These are phyloP conservation scores for Austroboletus rostrupii DNA, from an alignment of 1,284 basidiomycete species.

Conservation along the genomic window DNA sequence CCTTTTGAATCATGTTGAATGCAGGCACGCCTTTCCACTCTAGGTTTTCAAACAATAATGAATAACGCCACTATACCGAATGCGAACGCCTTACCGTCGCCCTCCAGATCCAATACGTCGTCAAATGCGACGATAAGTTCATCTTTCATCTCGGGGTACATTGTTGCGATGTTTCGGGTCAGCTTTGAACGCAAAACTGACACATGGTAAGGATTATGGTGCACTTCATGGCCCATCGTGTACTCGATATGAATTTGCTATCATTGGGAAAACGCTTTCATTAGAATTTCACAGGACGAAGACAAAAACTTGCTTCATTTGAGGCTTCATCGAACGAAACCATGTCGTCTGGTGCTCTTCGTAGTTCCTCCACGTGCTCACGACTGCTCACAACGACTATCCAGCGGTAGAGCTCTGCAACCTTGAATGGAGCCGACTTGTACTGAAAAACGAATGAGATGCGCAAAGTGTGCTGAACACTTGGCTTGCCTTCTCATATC, in stretches of 20 bases:
- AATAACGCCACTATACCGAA: background rate
- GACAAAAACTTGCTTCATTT: constrained; percentile 29
- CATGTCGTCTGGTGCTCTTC: constrained; percentile 35
- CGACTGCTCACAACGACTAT: constrained; percentile 35
- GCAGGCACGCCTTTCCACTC: constrained; percentile 30
- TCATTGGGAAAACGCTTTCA: background rate
- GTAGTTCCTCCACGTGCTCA: constrained; percentile 40
- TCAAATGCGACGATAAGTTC: constrained; percentile 32
- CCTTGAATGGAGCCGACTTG: constrained; percentile 36
- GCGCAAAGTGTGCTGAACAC: background rate
- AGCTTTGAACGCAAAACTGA: constrained; percentile 25
- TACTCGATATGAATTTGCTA: constrained; percentile 23
- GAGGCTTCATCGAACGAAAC: constrained; percentile 35
- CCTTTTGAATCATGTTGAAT: constrained; percentile 13
- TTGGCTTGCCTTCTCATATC: constrained; percentile 9
- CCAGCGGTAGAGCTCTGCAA: constrained; percentile 39
- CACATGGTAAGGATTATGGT: constrained; percentile 28
- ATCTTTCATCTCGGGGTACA: constrained; percentile 29
- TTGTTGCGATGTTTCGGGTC: constrained; percentile 27
- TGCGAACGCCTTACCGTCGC: constrained; percentile 10
- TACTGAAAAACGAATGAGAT: background rate
- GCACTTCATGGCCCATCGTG: constrained; percentile 25
- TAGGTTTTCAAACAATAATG: constrained; percentile 7
- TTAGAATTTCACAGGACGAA: background rate
- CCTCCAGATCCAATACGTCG: constrained; percentile 17